Evolutionary conservation across 1,139 yeast genomes (phyloP), one percentile per base, ranked within the genome.

Genomic region (Wickerhamiella pararugosa): DNA sequence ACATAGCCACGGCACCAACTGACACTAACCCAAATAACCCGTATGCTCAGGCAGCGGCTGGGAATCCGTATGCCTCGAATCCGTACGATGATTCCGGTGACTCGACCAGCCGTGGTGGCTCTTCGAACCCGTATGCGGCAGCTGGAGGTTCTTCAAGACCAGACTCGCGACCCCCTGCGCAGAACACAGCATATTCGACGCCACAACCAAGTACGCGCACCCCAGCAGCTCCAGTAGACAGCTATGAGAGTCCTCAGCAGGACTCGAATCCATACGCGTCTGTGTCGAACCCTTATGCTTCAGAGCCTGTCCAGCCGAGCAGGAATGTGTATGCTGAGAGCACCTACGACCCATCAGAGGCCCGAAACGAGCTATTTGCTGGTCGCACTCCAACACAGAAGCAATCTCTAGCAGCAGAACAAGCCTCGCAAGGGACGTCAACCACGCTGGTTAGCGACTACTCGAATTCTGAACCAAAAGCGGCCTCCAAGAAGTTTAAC

Each of bases 21-120:
- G 27, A 33, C 25, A 7, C 29, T 2, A 27, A 29, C 34, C n/a
- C 33, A 8, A 25, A 15, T 8, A 37, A 40, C 32, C 42, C 42
- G 7, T 45, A 39, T 10, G 42, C 46, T 9, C 29, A 38, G 7
- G 28, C 7, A 25, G 26, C 25, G 25, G 25, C 21, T 35, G 32
- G 31, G 10, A 36, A 36, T 31, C 36, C 42, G n/a, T 8, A 11
- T 6, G 25, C 42, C 3, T 25, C 43, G 21, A 37, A 46, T 35
- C 47, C 52, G 11, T 47, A 47, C 41, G 49, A 38, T 6, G 27
- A 29, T 5, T 5, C 26, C 8, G 34, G 34, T 15, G 39, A 38
- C 25, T 70, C 71, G 72, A 62, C 75, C 29, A 68, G 75, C n/a
- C 53, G 65, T 46, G 68, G 70, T 5, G 62, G 64, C 27, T 61